These are phyloP conservation scores for Ophiobolus disseminans DNA, from an alignment of 2,329 filamentous ascomycete genomes.

Conservation along the genomic window DNA sequence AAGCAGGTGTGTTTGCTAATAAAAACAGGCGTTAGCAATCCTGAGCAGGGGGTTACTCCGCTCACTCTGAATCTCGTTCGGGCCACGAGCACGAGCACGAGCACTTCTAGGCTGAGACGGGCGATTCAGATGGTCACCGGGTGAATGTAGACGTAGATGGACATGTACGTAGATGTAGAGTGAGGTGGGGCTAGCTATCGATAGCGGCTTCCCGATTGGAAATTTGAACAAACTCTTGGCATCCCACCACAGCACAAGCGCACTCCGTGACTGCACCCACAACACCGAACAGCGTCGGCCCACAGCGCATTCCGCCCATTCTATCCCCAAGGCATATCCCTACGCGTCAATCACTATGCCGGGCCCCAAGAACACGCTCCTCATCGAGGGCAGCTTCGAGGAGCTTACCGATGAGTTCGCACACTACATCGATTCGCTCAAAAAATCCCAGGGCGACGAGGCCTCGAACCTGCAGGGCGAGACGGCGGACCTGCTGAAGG, in stretches of 20 bases:
- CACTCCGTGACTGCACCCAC: slow-evolving; percentile 33
- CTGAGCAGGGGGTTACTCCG: slow-evolving; percentile 22
- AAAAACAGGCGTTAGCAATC: slow-evolving; percentile 25
- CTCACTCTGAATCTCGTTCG: slow-evolving; percentile 29
- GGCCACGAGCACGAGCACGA: slow-evolving; percentile 18
- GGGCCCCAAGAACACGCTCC: slow-evolving; percentile 66
- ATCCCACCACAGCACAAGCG: slow-evolving; percentile 32
- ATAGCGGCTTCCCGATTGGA: slow-evolving; percentile 11
- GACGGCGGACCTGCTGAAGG: slow-evolving; percentile 72
- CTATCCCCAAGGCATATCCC: slow-evolving; percentile 29
- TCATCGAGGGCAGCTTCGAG: slow-evolving; percentile 90
- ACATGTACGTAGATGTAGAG: neutral
- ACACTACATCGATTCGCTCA: slow-evolving; percentile 86
- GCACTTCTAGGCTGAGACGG: neutral
- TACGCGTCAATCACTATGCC: slow-evolving; percentile 58
- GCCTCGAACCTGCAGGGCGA: slow-evolving; percentile 63
- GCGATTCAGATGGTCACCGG: too few relatives aligned
- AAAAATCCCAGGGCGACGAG: slow-evolving; percentile 66
- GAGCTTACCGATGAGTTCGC: slow-evolving; percentile 95
- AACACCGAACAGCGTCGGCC: slow-evolving; percentile 22
- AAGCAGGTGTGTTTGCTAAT: slow-evolving; percentile 6
- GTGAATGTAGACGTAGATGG: neutral
- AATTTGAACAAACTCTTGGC: slow-evolving; percentile 44
- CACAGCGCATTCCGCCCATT: slow-evolving; percentile 22
- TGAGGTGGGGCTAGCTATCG: slow-evolving; percentile 4